Evolutionary conservation across 164 flowering plant genomes (phyloP), one percentile per base, ranked within the genome.

Genomic region (Magnolia officinalis): DNA sequence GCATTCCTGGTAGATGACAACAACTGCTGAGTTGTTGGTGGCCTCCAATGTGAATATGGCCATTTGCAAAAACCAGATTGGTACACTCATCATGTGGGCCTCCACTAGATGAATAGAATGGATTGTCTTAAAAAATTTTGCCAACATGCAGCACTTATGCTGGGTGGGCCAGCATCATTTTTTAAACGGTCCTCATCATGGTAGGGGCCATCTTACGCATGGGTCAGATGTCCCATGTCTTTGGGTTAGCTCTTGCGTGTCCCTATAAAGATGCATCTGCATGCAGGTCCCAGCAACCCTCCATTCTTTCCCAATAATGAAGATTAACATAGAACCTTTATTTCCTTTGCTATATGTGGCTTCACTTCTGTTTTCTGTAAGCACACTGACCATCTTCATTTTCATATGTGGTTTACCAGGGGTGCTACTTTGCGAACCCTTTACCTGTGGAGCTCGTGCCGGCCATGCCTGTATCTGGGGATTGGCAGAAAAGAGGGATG

Each of bases 381-480:
- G 19, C 14, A 58, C 63, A 31, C 2, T 64, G 67, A 61, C 10
- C 20, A 63, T 65, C 59, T 20, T 23, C 8, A 7, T 63, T 67
- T 75, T 58, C 37, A 9, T 10, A 1, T 66, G 6, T 24, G 45
- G 50, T 63, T 4, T 68, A 76, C 24, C 24, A 83, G 85, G 85
- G 75, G 5, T 83, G 85, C 75, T 83, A 83, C 72, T 81, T 83
- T 68, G 74, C 85, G 37, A 69, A 78, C 51, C 80, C 74, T n/a
- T 81, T 83, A 52, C 82, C 85, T 26, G 85, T 83, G 74, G 85
- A 83, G 72, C 70, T 76, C 16, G 68, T 63, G 77, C 80, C 76
- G 49, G 66, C 45, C 66, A 71, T 74, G 51, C 65, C 74, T 45
- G 18, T 83, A 24, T 74, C 45, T 72, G 80, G 75, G 71, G 61